A percentile compares a stretch with the other conserved stretches of the same genome.
Conservation (phyloP, 2,329 filamentous ascomycete species). For the Venturia oleaginea region DNA sequence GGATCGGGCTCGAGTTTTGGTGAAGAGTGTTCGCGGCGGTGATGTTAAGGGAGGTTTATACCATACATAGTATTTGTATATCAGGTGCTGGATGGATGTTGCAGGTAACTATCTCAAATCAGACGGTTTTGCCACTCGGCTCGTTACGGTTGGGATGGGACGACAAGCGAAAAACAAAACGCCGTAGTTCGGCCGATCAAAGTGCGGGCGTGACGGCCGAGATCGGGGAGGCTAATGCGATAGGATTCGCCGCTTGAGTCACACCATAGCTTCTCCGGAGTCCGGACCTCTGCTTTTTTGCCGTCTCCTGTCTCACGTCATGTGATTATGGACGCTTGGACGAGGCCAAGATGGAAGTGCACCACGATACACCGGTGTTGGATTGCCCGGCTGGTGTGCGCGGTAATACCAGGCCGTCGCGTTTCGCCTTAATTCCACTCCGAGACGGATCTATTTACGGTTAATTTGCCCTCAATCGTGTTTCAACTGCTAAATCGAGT, state of each 20-base stretch:
- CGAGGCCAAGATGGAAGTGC: not conserved
- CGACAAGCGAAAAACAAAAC: not conserved
- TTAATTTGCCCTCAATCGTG: not conserved
- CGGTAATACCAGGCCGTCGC: not conserved
- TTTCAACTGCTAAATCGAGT: not conserved
- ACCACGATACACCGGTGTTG: not conserved
- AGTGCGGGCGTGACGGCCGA: not conserved
- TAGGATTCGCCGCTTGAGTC: not conserved
- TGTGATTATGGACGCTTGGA: constrained; percentile 1
- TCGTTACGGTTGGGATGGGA: not conserved
- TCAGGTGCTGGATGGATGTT: not conserved
- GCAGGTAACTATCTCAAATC: not conserved
- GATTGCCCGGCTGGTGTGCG: not conserved
- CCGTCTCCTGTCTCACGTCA: not conserved
- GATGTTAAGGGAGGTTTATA: not conserved
- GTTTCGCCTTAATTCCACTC: not conserved
- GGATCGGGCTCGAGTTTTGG: not conserved
- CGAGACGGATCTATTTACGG: not conserved
- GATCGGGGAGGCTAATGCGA: not conserved
- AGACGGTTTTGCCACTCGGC: not conserved
- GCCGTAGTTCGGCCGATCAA: not conserved
- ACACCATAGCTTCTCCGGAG: not conserved
- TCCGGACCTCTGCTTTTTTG: not conserved
- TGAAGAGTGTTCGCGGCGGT: not conserved
- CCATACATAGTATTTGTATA: too few relatives aligned